Evolutionary conservation across 345 rosid species (phyloP).

Genomic region (Pugionium dolabratum): DNA sequence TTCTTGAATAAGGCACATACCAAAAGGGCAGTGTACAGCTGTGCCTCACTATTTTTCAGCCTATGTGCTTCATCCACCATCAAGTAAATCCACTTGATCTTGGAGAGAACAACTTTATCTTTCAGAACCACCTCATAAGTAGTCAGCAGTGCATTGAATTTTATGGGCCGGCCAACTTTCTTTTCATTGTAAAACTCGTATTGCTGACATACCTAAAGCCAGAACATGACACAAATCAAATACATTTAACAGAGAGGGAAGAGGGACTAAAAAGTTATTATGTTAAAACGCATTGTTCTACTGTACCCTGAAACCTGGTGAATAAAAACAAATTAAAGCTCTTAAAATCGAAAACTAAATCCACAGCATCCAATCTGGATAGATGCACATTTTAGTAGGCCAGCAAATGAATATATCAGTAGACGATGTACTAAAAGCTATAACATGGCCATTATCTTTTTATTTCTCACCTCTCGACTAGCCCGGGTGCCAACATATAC

Average conservation of each 20-base stretch:
- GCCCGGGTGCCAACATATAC: constrained; percentile 99
- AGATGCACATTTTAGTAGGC: constrained; percentile 11
- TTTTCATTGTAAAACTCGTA: constrained; percentile 88
- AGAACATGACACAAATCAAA: constrained; percentile 19
- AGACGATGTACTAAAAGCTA: constrained; percentile 11
- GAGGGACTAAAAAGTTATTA: not conserved
- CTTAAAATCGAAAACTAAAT: not conserved
- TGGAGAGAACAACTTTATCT: constrained; percentile 91
- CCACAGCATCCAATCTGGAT: constrained; percentile 2
- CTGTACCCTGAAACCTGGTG: not conserved
- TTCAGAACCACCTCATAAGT: constrained; percentile 98
- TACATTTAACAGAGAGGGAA: not conserved
- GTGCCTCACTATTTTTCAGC: constrained; percentile 99
- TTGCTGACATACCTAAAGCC: constrained; percentile 90
- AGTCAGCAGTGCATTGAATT: constrained; percentile 84
- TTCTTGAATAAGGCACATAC: constrained; percentile 45
- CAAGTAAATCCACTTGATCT: constrained; percentile 93
- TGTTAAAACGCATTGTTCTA: not conserved
- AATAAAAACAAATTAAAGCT: not conserved
- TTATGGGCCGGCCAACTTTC: constrained; percentile 80
- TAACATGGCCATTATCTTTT: not conserved
- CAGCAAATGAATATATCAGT: constrained; percentile 1
- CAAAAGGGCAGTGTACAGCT: constrained; percentile 86
- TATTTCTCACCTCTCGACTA: constrained; percentile 82
- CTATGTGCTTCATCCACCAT: constrained; percentile 99